phyloP scores from a whole-genome alignment of 192 early-diverging fungal genomes.

The Helicostylum pulchrum region DNA sequence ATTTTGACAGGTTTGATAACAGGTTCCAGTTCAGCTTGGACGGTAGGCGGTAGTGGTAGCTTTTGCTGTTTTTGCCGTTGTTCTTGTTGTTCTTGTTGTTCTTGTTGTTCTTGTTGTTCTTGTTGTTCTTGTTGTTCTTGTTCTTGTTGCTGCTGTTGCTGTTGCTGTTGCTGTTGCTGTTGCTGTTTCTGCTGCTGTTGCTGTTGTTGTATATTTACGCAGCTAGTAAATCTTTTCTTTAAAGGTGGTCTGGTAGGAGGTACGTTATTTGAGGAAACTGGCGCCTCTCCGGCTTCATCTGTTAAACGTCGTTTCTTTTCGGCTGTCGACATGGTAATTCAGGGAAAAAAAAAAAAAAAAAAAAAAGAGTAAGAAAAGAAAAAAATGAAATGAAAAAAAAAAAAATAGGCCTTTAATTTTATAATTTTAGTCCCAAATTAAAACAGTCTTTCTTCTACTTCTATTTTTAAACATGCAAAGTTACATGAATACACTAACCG shows the following conservation, averaged over 20 bases:
- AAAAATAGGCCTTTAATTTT: too few species aligned
- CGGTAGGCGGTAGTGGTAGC: not conserved
- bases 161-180: not conserved
- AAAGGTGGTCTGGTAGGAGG: slow-evolving; percentile 17
- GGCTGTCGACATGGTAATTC: slow-evolving; percentile 1
- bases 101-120: too few species aligned
- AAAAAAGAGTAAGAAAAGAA: not conserved
- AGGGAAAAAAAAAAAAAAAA: not conserved
- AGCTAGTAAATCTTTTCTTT: slow-evolving; percentile 19
- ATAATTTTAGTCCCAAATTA: too few species aligned
- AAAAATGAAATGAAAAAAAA: not conserved
- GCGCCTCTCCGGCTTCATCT: slow-evolving; percentile 1
- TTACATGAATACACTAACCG: too few species aligned
- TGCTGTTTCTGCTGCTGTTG: not conserved
- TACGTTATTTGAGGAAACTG: not conserved
- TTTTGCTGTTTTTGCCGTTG: not conserved
- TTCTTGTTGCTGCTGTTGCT: not conserved
- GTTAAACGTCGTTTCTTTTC: slow-evolving; percentile 14
- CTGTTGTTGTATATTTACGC: slow-evolving; percentile 8
- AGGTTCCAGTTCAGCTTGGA: too few species aligned
- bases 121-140: too few species aligned
- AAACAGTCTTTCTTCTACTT: too few species aligned
- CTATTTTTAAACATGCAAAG: too few species aligned
- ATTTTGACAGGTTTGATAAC: not conserved
- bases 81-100: not conserved